Base-by-base conservation (phyloP, 495 filamentous ascomycete species). In the Penicillium goetzii region DNA sequence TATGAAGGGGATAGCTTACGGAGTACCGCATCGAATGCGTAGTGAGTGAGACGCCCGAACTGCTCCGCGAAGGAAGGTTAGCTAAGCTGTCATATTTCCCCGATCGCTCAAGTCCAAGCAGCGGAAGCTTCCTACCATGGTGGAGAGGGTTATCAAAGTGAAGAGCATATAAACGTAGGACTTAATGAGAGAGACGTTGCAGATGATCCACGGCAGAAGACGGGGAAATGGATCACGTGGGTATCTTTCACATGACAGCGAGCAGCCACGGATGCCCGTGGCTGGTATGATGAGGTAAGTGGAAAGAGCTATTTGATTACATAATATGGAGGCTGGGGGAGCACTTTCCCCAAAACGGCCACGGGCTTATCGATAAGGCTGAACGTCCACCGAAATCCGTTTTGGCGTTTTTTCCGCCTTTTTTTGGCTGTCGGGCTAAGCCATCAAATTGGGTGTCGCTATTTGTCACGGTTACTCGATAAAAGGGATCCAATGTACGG, bases 11-110 rank as follows among this genome's bases (percentile, higher is more conserved):
- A 59, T 34, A 34, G 82, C 89, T 67, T 84, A 96, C 92, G 78
- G 65, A 98, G 86, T 34, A 98, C 92, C 65, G 95, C 96, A 79
- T 99, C 95, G 70, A 99, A 93, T 70, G 92, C 92, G 81, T 95
- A 97, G 81, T 99, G 95, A 68, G 89, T 89, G 63, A 99, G 74
- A 76, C 90, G 86, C 78, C 93, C 95, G 79, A 99, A 82, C 96
- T 98, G 86, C 76, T 76, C 59, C 41, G 47, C 14, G 17, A 19
- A 21, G 21, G 4, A n/a, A 32, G 36, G 33, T 61, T 32, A 55
- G 49, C 19, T 3, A 14, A n/a, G 34, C 38, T 34, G 23, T 8
- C 4, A 6, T 21, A 7, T 6, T 34, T 50, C 28, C 32, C n/a
- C 43, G n/a, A n/a, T 25, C 21, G 32, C 21, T 38, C 5, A 32